Percentiles rank a stretch among this genome's conserved stretches.
Conservation (phyloP, 352 stramenopile species). For the Lagenidium giganteum region DNA sequence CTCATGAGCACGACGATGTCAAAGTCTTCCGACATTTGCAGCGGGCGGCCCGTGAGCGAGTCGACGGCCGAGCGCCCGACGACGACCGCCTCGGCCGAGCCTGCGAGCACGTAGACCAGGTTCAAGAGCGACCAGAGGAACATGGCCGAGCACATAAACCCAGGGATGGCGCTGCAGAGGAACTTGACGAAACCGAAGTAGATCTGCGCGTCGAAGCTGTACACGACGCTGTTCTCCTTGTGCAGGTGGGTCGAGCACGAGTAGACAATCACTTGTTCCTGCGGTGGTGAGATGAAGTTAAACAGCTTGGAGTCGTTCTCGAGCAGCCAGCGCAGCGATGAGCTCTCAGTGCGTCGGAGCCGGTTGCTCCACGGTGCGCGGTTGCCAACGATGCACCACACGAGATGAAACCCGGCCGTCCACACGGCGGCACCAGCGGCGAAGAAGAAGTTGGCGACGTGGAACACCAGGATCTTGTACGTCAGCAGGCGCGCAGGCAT, state of each 20-base stretch:
- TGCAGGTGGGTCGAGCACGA: constrained; percentile 24
- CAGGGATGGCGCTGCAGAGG: constrained; percentile 36
- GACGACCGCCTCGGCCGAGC: neutral
- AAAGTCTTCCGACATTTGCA: constrained; percentile 23
- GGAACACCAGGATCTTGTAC: constrained; percentile 59
- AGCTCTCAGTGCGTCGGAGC: constrained; percentile 22
- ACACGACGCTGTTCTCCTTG: constrained; percentile 22
- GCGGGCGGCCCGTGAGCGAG: neutral
- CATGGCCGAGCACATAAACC: constrained; percentile 27
- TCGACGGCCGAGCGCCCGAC: constrained; percentile 1
- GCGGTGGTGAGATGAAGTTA: constrained; percentile 45
- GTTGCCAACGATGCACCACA: neutral
- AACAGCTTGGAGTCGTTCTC: constrained; percentile 41
- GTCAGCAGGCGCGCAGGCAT: constrained; percentile 44
- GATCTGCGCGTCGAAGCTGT: constrained; percentile 37
- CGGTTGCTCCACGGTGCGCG: too few relatives aligned
- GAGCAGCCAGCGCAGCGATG: constrained; percentile 30
- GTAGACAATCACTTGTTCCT: constrained; percentile 51
- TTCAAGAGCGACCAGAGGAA: constrained; percentile 48
- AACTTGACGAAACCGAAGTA: constrained; percentile 60
- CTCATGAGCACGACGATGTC: constrained; percentile 39
- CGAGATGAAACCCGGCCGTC: constrained; percentile 21
- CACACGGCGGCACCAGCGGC: constrained; percentile 24
- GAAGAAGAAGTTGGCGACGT: constrained; percentile 40
- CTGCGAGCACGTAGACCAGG: constrained; percentile 16